Evolutionary conservation across 1,284 basidiomycete species (phyloP).

Genomic region (Amylostereum areolatum): DNA sequence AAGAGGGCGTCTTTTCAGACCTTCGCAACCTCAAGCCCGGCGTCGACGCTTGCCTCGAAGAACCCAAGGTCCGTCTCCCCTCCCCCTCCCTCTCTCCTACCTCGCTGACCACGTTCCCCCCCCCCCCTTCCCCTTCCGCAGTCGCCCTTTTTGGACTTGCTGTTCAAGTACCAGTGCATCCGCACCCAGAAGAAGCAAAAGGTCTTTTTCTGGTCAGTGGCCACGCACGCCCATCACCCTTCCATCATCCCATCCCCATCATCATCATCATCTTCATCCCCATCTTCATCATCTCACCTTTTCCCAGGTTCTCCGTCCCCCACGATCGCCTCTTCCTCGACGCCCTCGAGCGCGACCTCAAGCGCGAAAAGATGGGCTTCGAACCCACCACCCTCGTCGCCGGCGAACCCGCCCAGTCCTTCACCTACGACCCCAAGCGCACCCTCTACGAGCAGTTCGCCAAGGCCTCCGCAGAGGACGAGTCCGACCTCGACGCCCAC

Average conservation of each 20-base stretch:
- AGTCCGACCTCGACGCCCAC: slow-evolving; percentile 43
- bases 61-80: slow-evolving; percentile 67
- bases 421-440: slow-evolving; percentile 80
- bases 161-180: slow-evolving; percentile 94
- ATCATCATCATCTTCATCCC: slow-evolving; percentile 1
- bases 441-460: slow-evolving; percentile 85
- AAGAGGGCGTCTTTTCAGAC: slow-evolving; percentile 91
- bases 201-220: slow-evolving; percentile 82
- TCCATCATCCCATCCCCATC: background rate
- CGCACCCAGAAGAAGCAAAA: slow-evolving; percentile 96
- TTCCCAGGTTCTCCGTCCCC: slow-evolving; percentile 72
- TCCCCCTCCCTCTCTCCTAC: background rate
- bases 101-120: background rate
- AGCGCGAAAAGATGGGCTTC: slow-evolving; percentile 83
- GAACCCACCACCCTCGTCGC: slow-evolving; percentile 75
- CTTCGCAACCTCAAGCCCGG: slow-evolving; percentile 89
- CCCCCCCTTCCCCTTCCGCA: slow-evolving; percentile 21
- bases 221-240: background rate
- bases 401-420: slow-evolving; percentile 78
- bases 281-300: slow-evolving; percentile 22
- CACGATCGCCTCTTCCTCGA: slow-evolving; percentile 95
- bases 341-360: slow-evolving; percentile 88
- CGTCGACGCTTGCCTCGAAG: slow-evolving; percentile 83
- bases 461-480: no score
- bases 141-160: slow-evolving; percentile 87